Evolutionary conservation across 2,329 filamentous ascomycete genomes (phyloP), one percentile per base, ranked within the genome.

Genomic region (Neopestalotiopsis rosae): DNA sequence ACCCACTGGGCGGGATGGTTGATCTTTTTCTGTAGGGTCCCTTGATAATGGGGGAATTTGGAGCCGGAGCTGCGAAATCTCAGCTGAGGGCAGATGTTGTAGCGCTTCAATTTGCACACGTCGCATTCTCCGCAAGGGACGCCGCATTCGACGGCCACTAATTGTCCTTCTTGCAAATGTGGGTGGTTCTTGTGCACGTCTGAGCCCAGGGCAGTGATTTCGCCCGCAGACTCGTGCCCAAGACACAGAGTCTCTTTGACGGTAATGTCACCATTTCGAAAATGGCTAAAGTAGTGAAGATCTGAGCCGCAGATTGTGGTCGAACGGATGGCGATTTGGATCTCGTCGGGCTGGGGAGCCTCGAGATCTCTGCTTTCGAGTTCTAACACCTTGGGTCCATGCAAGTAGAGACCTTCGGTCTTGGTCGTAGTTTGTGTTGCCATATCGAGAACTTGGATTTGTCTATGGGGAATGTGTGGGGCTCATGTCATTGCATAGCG

Each of bases 171-270:
- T 1, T 13, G 57, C 12, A 61, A 24, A 30, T 61, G 28, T 24
- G 57, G 45, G 14, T 52, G 45, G n/a, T 14, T 52, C 45, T 24
- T 52, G n/a, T 52, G 32, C 32, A 61, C 57, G 4, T 61, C 57
- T 6, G 28, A 32, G 3, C 57, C 57, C 7, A 61, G 57, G 10
- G 57, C 57, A 7, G 10, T 61, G 28, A 92, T 83, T 52, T 91
- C 82, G 58, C 90, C 90, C n/a, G 89, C 87, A 20, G 89, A 91
- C 78, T 92, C 90, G 76, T 93, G 91, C 72, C 91, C 91, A 62
- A 85, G 79, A 12, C 80, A 83, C 45, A 87, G 75, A 38, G 85
- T 85, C 69, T 82, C 84, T 34, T 79, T 81, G 64, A 89, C 87
- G 62, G 87, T 80, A 74, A 90, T 87, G 81, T 89, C 87, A 69